Conservation (phyloP, 352 stramenopile species). For the Pythium guiyangense region DNA sequence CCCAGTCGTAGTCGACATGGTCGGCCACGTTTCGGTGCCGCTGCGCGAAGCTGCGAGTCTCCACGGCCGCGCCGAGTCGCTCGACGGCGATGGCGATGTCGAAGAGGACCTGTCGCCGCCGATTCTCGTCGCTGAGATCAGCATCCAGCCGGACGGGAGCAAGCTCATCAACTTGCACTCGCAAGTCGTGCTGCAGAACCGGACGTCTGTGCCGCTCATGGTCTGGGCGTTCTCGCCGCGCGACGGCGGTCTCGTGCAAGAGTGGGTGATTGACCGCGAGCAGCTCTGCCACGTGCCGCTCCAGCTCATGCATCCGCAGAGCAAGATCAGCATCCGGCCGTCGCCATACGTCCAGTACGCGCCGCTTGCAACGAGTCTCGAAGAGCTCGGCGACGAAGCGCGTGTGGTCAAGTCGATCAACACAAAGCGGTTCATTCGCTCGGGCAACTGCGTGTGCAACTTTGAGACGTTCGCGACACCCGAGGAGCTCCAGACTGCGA, state of each 20-base stretch:
- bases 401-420: conserved; percentile 65
- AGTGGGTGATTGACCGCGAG: conserved; percentile 85
- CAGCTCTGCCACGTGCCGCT: conserved; percentile 79
- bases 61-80: conserved; percentile 14
- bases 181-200: conserved; percentile 83
- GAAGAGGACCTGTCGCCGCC: conserved; percentile 64
- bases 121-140: conserved; percentile 84
- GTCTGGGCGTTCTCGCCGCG: conserved; percentile 86
- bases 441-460: conserved; percentile 74
- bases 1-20: conserved; percentile 83
- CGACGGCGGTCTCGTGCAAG: conserved; percentile 62
- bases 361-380: conserved; percentile 70
- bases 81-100: conserved; percentile 22
- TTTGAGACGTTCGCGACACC: conserved; percentile 75
- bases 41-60: conserved; percentile 45
- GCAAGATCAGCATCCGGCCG: conserved; percentile 83
- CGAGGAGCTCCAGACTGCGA: conserved; percentile 52
- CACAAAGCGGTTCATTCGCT: conserved; percentile 77
- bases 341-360: conserved; percentile 85
- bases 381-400: conserved; percentile 74
- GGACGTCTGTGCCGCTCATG: conserved; percentile 84
- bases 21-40: conserved; percentile 80
- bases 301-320: conserved; percentile 81
- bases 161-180: conserved; percentile 87
- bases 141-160: conserved; percentile 81